A percentile compares a stretch with the other conserved stretches of the same genome.
These are phyloP conservation scores for Salvia miltiorrhiza DNA, from an alignment of 257 asterid genomes.

Conservation along the genomic window DNA sequence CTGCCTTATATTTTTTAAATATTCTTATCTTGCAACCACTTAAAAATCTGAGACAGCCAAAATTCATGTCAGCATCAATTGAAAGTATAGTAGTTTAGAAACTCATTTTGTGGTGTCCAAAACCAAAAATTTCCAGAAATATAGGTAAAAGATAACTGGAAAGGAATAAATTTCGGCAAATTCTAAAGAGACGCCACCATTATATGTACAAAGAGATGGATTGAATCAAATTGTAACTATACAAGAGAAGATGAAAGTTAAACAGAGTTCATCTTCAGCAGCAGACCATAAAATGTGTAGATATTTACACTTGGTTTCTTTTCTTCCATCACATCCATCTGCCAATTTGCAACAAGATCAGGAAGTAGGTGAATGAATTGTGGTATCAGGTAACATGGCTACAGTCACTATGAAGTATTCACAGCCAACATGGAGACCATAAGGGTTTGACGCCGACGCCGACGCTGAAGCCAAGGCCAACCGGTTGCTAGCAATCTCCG, in stretches of 20 bases:
- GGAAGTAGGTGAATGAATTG: slow-evolving; percentile 80
- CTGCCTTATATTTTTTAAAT: too few species aligned
- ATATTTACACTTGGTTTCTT: slow-evolving; percentile 58
- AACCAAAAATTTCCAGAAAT: too few species aligned
- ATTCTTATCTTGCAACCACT: too few species aligned
- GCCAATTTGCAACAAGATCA: slow-evolving; percentile 70
- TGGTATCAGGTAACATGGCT: slow-evolving; percentile 87
- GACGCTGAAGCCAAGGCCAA: slow-evolving; percentile 39
- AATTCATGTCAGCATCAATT: too few species aligned
- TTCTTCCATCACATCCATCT: slow-evolving; percentile 85
- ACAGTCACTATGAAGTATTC: slow-evolving; percentile 87
- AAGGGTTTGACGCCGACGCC: slow-evolving; percentile 22
- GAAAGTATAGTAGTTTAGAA: too few species aligned
- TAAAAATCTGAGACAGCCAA: too few species aligned
- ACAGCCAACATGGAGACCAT: slow-evolving; percentile 73
- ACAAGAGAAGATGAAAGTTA: slow-evolving; percentile 34
- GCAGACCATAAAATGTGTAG: slow-evolving; percentile 16
- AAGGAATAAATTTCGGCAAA: slow-evolving; percentile 8
- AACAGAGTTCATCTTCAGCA: slow-evolving; percentile 25
- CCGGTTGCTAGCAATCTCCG: slow-evolving; percentile 46
- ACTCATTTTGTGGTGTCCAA: too few species aligned
- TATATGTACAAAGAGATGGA: slow-evolving; percentile 46
- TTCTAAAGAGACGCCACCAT: slow-evolving; percentile 6
- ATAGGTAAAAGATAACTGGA: too few species aligned
- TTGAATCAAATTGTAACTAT: slow-evolving; percentile 37